Evolutionary conservation across 768 basidiomycete genomes (phyloP).

Genomic region (Fibroporia radiculosa): DNA sequence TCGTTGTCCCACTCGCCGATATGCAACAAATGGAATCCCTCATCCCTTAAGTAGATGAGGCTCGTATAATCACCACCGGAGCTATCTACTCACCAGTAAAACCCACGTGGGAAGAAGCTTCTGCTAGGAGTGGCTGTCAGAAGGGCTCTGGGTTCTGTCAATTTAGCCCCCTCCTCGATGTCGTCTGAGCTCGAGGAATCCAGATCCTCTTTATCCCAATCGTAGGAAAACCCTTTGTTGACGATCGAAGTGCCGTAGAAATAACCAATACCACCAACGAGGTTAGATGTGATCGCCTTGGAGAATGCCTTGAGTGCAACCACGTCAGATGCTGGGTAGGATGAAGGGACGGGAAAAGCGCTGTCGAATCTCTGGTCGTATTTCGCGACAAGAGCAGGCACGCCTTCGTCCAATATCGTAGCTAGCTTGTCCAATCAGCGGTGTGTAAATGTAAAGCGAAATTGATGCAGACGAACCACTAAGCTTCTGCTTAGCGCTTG

Average conservation of each 20-base stretch:
- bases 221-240: slow-evolving; percentile 77
- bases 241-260: slow-evolving; percentile 90
- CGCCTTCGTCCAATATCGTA: slow-evolving; percentile 54
- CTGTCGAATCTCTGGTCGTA: slow-evolving; percentile 63
- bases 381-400: slow-evolving; percentile 51
- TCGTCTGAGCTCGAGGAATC: slow-evolving; percentile 11
- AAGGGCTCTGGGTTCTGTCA: slow-evolving; percentile 70
- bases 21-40: slow-evolving; percentile 91
- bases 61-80: background rate
- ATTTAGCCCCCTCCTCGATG: slow-evolving; percentile 45
- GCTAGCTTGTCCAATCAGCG: too few species aligned
- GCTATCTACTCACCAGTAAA: slow-evolving; percentile 67
- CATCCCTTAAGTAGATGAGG: slow-evolving; percentile 55
- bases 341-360: slow-evolving; percentile 60
- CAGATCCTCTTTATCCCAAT: slow-evolving; percentile 75
- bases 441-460: background rate
- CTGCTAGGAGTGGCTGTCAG: slow-evolving; percentile 92
- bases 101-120: slow-evolving; percentile 95
- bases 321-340: slow-evolving; percentile 40
- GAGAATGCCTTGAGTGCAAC: slow-evolving; percentile 64
- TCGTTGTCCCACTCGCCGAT: slow-evolving; percentile 93
- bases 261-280: slow-evolving; percentile 91
- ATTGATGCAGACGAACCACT: background rate
- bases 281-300: slow-evolving; percentile 82
- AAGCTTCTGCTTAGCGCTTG: slow-evolving; percentile 54